Evolutionary conservation across 257 asterid species (phyloP).

Genomic region (Cinchona pubescens): DNA sequence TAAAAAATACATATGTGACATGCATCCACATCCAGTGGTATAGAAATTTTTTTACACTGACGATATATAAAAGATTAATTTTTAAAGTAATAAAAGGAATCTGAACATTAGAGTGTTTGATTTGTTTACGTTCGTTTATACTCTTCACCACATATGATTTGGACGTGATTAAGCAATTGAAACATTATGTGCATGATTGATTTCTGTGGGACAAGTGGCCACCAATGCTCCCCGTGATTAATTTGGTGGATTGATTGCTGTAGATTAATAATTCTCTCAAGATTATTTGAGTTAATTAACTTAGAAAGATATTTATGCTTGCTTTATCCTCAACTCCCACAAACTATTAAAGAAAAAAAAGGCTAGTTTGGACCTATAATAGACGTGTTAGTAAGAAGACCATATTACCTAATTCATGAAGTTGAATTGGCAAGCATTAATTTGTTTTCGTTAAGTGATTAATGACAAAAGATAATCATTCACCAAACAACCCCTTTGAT

Average conservation of each 20-base stretch:
- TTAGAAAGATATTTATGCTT: not conserved
- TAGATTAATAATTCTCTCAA: not conserved
- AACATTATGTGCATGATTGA: not conserved
- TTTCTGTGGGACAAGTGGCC: not conserved
- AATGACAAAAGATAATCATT: conserved; percentile 21
- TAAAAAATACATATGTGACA: too few relatives aligned
- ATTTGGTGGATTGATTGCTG: not conserved
- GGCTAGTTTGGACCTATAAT: not conserved
- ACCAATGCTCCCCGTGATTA: not conserved
- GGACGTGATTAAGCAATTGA: too few relatives aligned
- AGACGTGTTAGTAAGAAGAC: not conserved
- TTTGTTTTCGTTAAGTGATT: conserved; percentile 5
- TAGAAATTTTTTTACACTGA: too few relatives aligned
- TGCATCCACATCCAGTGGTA: too few relatives aligned
- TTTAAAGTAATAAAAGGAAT: too few relatives aligned
- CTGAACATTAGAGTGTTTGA: too few relatives aligned
- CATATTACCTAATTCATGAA: not conserved
- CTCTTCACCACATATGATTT: too few relatives aligned
- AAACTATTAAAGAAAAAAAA: not conserved
- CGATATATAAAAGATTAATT: too few relatives aligned
- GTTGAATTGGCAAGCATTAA: conserved; percentile 25
- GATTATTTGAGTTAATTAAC: not conserved
- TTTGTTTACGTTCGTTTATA: too few relatives aligned
- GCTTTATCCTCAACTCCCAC: not conserved
- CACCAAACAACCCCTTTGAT: conserved; percentile 1